Conservation (phyloP, 2,329 filamentous ascomycete genomes). For the Botrytis fragariae region DNA sequence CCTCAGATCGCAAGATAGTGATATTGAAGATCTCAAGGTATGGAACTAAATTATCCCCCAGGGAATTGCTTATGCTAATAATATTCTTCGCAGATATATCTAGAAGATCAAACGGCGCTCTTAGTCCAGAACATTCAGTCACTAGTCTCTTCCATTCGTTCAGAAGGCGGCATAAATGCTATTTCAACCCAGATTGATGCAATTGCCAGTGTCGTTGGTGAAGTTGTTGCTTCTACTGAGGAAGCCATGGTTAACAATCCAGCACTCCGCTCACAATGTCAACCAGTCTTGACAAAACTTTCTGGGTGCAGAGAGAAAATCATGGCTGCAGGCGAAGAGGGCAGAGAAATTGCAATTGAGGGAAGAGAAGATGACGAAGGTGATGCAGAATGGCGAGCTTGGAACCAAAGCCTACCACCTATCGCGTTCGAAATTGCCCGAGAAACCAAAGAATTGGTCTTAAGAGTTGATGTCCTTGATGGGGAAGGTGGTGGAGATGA, state of each 20-base stretch:
- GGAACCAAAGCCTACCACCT: constrained; percentile 71
- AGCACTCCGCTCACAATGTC: constrained; percentile 50
- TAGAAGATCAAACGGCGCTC: constrained; percentile 78
- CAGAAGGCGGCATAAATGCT: constrained; percentile 59
- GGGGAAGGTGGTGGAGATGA: constrained; percentile 32
- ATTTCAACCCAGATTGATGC: constrained; percentile 68
- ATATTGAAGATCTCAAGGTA: constrained; percentile 62
- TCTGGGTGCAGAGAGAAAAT: constrained; percentile 64
- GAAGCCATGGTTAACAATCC: constrained; percentile 52
- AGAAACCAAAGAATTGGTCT: constrained; percentile 72
- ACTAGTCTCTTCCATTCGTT: constrained; percentile 71
- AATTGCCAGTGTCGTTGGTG: constrained; percentile 68
- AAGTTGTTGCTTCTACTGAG: constrained; percentile 66
- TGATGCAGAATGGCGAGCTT: constrained; percentile 56
- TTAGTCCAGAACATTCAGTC: constrained; percentile 79
- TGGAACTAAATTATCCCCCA: constrained; percentile 22
- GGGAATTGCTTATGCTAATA: constrained; percentile 27
- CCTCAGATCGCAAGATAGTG: constrained; percentile 44
- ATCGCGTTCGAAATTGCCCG: constrained; percentile 84
- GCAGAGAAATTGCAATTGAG: constrained; percentile 56
- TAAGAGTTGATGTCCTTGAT: constrained; percentile 44
- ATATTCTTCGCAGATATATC: constrained; percentile 57
- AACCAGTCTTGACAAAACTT: constrained; percentile 55
- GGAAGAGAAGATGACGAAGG: constrained; percentile 52
- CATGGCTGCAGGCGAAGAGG: constrained; percentile 60